phyloP scores from a whole-genome alignment of 2,329 filamentous ascomycete genomes.

The Penicillium glabrum region DNA sequence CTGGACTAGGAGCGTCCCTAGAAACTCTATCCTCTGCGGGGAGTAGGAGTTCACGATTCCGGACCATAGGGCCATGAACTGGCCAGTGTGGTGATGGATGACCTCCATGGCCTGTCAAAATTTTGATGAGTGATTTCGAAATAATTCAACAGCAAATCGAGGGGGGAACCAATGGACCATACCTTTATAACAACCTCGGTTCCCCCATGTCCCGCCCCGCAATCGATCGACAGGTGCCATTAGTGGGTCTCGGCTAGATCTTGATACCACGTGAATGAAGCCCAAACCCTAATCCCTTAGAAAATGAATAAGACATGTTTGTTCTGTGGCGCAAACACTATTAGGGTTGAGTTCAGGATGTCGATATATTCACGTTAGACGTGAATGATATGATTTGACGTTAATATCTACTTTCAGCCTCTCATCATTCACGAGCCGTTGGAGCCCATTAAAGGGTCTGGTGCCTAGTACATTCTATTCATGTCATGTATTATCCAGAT shows the following conservation, averaged over 20 bases:
- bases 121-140: neutral
- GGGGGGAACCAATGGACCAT: neutral
- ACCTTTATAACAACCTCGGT: conserved; percentile 7
- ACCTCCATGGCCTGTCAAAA: conserved; percentile 1
- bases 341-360: too few species aligned
- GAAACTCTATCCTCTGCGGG: conserved; percentile 27
- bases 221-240: conserved; percentile 12
- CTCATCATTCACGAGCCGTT: too few species aligned
- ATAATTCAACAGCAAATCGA: neutral
- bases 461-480: too few species aligned
- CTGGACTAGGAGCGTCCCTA: conserved; percentile 26
- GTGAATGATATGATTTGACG: too few species aligned
- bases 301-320: neutral
- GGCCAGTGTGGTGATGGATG: neutral
- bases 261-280: conserved; percentile 11
- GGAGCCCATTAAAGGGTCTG: too few species aligned
- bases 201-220: conserved; percentile 4
- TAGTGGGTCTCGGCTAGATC: conserved; percentile 14
- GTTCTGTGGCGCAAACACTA: too few species aligned
- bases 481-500: too few species aligned
- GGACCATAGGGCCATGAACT: conserved; percentile 12
- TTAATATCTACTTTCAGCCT: too few species aligned
- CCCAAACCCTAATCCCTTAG: too few species aligned
- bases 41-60: conserved; percentile 19
- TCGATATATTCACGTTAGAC: too few species aligned